Conservation (phyloP, 164 flowering plant species). For the Piper betle region DNA sequence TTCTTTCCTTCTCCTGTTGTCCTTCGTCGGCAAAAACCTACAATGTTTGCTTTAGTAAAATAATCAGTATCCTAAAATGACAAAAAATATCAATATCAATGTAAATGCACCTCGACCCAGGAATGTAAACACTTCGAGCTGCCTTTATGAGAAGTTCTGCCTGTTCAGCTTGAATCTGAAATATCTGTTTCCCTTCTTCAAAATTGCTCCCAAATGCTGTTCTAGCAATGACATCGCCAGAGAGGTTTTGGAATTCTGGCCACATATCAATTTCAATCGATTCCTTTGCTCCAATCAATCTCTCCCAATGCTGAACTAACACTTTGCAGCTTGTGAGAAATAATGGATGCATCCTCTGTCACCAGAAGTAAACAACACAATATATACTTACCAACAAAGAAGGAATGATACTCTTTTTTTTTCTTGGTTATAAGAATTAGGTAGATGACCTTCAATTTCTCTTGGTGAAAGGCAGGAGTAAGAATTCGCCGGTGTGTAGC, state of each 20-base stretch:
- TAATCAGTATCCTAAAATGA: not conserved
- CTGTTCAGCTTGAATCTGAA: slow-evolving; percentile 35
- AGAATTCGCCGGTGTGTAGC: slow-evolving; percentile 25
- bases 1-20: slow-evolving; percentile 7
- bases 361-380: not conserved
- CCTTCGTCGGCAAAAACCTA: slow-evolving; percentile 11
- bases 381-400: not conserved
- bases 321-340: slow-evolving; percentile 19
- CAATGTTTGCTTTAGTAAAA: not conserved
- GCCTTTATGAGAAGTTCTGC: slow-evolving; percentile 18
- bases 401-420: not conserved
- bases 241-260: slow-evolving; percentile 29
- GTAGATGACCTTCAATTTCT: slow-evolving; percentile 28
- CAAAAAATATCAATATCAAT: not conserved
- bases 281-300: slow-evolving; percentile 11
- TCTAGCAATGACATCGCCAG: slow-evolving; percentile 35
- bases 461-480: slow-evolving; percentile 32
- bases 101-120: slow-evolving; percentile 30
- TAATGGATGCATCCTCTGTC: slow-evolving; percentile 31
- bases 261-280: slow-evolving; percentile 31
- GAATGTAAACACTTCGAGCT: slow-evolving; percentile 19
- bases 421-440: not conserved
- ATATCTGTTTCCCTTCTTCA: slow-evolving; percentile 34
- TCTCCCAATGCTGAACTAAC: slow-evolving; percentile 28
- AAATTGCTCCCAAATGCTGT: slow-evolving; percentile 45